These are phyloP conservation scores for Begonia peltatifolia DNA, from an alignment of 306 rosid genomes.

Conservation along the genomic window DNA sequence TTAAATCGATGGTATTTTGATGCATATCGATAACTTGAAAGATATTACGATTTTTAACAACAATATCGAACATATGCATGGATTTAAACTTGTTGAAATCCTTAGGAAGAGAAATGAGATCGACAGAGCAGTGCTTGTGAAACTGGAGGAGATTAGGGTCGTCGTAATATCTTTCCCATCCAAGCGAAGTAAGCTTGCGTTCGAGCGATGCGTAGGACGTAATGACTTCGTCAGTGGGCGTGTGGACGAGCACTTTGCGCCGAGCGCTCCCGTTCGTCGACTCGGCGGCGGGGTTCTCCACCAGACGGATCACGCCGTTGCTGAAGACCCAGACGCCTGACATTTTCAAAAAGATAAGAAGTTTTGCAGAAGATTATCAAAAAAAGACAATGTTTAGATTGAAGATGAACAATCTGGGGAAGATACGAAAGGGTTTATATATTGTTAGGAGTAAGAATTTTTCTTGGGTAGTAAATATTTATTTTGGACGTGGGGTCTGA, in stretches of 20 bases:
- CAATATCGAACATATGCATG: conserved; percentile 94
- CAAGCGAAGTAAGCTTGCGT: conserved; percentile 36
- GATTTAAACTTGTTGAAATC: conserved; percentile 70
- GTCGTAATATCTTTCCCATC: conserved; percentile 87
- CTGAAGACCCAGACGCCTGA: conserved; percentile 95
- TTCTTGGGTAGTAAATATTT: neutral
- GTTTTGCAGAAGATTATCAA: neutral
- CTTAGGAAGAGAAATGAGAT: conserved; percentile 74
- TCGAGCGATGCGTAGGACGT: conserved; percentile 46
- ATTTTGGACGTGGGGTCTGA: neutral
- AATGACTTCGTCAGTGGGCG: conserved; percentile 44
- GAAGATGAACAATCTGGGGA: neutral
- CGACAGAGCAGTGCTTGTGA: conserved; percentile 71
- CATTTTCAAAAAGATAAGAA: conserved; percentile 19
- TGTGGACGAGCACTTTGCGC: conserved; percentile 64
- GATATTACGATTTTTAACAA: conserved; percentile 66
- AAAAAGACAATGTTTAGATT: neutral
- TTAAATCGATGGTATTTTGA: neutral
- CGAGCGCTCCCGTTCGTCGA: conserved; percentile 18
- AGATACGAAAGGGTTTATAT: neutral
- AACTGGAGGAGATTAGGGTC: conserved; percentile 82
- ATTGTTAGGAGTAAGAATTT: neutral
- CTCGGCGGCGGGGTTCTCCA: conserved; percentile 58
- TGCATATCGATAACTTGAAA: conserved; percentile 73
- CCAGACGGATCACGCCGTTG: conserved; percentile 71